Conservation (phyloP, 495 filamentous ascomycete species). For the Penicillium coffeae region DNA sequence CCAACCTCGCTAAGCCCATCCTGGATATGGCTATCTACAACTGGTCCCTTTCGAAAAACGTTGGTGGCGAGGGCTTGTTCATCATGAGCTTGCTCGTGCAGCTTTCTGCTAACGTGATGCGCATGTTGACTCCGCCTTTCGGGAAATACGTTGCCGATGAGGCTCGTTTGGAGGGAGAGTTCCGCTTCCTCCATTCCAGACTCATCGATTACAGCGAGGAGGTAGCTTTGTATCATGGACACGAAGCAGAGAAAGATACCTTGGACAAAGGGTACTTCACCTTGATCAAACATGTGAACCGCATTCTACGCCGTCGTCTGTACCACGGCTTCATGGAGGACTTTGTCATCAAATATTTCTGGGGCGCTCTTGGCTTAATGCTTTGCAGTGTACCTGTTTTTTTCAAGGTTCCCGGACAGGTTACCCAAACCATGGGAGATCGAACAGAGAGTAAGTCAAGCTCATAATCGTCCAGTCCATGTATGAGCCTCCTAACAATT, state of each 20-base stretch:
- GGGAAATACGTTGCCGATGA: conserved; percentile 98
- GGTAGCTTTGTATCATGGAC: conserved; percentile 85
- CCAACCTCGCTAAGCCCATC: conserved; percentile 92
- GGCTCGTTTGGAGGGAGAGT: conserved; percentile 90
- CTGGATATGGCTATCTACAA: conserved; percentile 97
- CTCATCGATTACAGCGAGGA: conserved; percentile 95
- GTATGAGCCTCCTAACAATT: conserved; percentile 4
- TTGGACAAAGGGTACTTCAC: conserved; percentile 98
- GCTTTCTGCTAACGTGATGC: conserved; percentile 88
- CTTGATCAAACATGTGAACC: conserved; percentile 97
- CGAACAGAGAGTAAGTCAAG: conserved; percentile 71
- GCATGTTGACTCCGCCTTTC: conserved; percentile 92
- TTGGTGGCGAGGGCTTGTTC: conserved; percentile 90
- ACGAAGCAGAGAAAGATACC: conserved; percentile 95
- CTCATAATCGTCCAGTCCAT: neutral
- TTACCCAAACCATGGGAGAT: conserved; percentile 76
- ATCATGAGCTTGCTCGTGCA: conserved; percentile 94
- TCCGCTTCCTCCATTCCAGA: conserved; percentile 89
- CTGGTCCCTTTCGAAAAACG: conserved; percentile 83
- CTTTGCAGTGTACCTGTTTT: conserved; percentile 97
- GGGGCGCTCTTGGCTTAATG: conserved; percentile 88
- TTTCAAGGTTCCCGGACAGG: conserved; percentile 79
- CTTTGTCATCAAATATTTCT: conserved; percentile 98
- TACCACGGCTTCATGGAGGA: conserved; percentile 99
- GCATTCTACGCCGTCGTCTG: conserved; percentile 80